A percentile compares a stretch with the other conserved stretches of the same genome.
These are phyloP conservation scores for Alternaria metachromatica DNA, from an alignment of 2,329 filamentous ascomycete genomes.

Conservation along the genomic window DNA sequence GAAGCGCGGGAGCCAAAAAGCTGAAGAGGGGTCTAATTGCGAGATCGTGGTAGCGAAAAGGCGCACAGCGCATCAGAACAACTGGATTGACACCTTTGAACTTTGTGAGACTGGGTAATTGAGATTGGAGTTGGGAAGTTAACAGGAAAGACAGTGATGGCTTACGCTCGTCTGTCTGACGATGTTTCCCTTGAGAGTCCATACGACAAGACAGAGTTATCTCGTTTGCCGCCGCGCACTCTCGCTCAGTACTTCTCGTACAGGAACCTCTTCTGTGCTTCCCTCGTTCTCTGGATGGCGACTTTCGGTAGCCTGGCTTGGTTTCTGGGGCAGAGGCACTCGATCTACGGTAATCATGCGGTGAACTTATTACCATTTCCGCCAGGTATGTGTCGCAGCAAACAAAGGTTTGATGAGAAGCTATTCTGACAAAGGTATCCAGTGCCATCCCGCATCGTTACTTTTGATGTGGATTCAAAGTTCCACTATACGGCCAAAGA, in stretches of 20 bases:
- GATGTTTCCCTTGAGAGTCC: neutral
- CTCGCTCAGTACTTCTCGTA: neutral
- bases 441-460: conserved; percentile 4
- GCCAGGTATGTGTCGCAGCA: neutral
- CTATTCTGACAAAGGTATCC: neutral
- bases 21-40: neutral
- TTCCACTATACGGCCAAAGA: conserved; percentile 8
- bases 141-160: neutral
- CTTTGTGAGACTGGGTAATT: neutral
- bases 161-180: neutral
- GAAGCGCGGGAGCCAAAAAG: neutral
- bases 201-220: neutral
- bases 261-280: neutral
- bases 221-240: neutral
- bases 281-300: neutral
- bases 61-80: neutral
- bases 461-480: neutral
- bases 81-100: neutral
- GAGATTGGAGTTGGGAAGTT: neutral
- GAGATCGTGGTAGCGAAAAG: neutral
- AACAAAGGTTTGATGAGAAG: neutral
- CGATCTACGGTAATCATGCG: neutral
- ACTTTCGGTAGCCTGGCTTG: conserved; percentile 1
- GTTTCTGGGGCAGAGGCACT: neutral
- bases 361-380: neutral